Evolutionary conservation across 140 eudicot genomes (phyloP).

Genomic region (Erigeron philadelphicus): DNA sequence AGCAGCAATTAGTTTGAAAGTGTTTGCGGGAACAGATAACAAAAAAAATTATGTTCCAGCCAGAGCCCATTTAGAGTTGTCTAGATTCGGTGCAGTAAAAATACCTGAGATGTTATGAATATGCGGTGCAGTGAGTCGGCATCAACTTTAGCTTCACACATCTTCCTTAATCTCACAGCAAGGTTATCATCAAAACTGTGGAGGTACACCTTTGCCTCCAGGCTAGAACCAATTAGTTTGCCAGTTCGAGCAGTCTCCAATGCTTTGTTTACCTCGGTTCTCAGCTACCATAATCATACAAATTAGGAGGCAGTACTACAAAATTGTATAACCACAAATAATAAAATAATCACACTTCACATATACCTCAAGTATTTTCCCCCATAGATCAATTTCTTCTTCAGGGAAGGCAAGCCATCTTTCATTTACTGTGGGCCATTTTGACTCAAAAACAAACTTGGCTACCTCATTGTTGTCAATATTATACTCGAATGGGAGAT

Average conservation of each 20-base stretch:
- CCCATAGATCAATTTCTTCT: constrained; percentile 75
- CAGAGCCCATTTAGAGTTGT: neutral
- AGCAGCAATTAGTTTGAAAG: neutral
- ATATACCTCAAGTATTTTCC: constrained; percentile 75
- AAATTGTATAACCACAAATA: neutral
- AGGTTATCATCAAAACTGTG: constrained; percentile 49
- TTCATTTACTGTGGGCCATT: constrained; percentile 75
- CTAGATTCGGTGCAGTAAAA: neutral
- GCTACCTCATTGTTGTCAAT: constrained; percentile 41
- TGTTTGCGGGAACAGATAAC: too few species aligned
- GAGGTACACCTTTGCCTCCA: constrained; percentile 90
- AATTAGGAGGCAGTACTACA: neutral
- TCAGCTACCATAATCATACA: constrained; percentile 51
- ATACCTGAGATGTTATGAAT: constrained; percentile 97
- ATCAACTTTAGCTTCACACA: constrained; percentile 64
- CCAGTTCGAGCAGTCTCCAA: constrained; percentile 76
- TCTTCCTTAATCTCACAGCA: constrained; percentile 42
- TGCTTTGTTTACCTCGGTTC: constrained; percentile 89
- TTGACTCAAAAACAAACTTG: constrained; percentile 76
- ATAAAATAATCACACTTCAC: neutral
- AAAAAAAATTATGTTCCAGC: too few species aligned
- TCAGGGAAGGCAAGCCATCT: constrained; percentile 65
- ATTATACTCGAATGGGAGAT: constrained; percentile 72
- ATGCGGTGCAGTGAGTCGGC: constrained; percentile 80
- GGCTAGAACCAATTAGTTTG: constrained; percentile 90